Evolutionary conservation across 495 filamentous ascomycete species (phyloP).

Genomic region (Bacidia gigantensis): DNA sequence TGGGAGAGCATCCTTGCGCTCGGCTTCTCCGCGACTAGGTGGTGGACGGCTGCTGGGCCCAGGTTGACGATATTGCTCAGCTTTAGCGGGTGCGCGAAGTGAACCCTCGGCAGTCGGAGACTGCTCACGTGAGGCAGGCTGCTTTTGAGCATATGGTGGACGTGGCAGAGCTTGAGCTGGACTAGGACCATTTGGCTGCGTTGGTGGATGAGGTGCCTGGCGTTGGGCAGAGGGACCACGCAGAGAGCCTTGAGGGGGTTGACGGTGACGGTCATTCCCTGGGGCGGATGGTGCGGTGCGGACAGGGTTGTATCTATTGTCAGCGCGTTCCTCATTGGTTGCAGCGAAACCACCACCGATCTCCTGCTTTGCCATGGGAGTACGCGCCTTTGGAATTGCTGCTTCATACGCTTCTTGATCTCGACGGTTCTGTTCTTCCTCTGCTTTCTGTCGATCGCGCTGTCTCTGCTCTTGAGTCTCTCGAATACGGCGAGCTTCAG

Average conservation of each 20-base stretch:
- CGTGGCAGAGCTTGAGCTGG: conserved; percentile 9
- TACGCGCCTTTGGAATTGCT: conserved; percentile 62
- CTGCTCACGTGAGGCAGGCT: conserved; percentile 25
- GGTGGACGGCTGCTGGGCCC: conserved; percentile 13
- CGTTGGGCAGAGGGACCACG: conserved; percentile 40
- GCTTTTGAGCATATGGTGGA: conserved; percentile 21
- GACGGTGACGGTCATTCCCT: conserved; percentile 27
- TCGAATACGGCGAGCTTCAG: conserved; percentile 28
- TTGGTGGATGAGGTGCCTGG: conserved; percentile 44
- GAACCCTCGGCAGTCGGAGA: conserved; percentile 20
- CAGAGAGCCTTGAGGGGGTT: conserved; percentile 29
- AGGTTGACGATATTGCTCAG: conserved; percentile 18
- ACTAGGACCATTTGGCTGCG: conserved; percentile 8
- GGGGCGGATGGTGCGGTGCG: conserved; percentile 47
- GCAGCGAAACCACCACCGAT: conserved; percentile 53
- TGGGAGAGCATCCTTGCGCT: not conserved
- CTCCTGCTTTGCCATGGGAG: conserved; percentile 77
- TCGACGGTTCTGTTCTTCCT: conserved; percentile 47
- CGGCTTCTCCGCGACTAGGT: conserved; percentile 15
- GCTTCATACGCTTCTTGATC: conserved; percentile 79
- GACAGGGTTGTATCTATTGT: conserved; percentile 66
- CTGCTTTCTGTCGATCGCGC: conserved; percentile 29
- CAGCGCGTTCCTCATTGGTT: conserved; percentile 31
- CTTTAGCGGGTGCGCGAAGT: conserved; percentile 15
- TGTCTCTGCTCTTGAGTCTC: conserved; percentile 39